Conservation (phyloP, 257 asterid genomes). For the Solanum stenotomum region DNA sequence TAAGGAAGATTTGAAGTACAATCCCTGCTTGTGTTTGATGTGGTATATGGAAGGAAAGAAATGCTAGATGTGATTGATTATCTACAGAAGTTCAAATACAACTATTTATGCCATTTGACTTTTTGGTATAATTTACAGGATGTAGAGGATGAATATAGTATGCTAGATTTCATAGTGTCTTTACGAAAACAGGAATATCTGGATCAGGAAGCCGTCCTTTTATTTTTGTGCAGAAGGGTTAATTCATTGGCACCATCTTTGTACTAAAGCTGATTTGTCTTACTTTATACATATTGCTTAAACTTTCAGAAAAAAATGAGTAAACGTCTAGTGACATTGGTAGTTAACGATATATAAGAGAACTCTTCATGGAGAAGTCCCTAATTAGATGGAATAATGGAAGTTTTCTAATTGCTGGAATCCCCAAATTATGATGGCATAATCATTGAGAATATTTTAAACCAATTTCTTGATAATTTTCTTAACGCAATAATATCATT, state of each 20-base stretch:
- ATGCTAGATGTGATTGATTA: not conserved
- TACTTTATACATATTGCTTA: not conserved
- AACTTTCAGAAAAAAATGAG: not conserved
- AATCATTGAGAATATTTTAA: not conserved
- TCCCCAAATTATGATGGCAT: not conserved
- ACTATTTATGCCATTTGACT: not conserved
- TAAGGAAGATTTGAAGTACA: not conserved
- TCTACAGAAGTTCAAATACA: not conserved
- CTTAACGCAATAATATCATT: not conserved
- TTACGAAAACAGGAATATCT: not conserved
- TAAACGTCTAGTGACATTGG: not conserved
- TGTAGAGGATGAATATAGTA: not conserved
- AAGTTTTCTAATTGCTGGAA: not conserved
- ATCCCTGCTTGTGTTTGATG: not conserved
- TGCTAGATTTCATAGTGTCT: not conserved
- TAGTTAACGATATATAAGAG: not conserved
- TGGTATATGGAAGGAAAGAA: not conserved
- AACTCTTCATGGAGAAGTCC: not conserved
- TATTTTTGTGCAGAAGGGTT: not conserved
- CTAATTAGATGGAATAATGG: not conserved
- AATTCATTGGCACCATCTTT: not conserved
- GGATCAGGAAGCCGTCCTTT: not conserved
- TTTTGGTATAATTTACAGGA: not conserved
- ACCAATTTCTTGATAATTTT: not conserved
- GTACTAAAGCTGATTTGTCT: not conserved